Base-by-base conservation (phyloP, 495 filamentous ascomycete genomes). In the Pseudoneurospora amorphoporcata region DNA sequence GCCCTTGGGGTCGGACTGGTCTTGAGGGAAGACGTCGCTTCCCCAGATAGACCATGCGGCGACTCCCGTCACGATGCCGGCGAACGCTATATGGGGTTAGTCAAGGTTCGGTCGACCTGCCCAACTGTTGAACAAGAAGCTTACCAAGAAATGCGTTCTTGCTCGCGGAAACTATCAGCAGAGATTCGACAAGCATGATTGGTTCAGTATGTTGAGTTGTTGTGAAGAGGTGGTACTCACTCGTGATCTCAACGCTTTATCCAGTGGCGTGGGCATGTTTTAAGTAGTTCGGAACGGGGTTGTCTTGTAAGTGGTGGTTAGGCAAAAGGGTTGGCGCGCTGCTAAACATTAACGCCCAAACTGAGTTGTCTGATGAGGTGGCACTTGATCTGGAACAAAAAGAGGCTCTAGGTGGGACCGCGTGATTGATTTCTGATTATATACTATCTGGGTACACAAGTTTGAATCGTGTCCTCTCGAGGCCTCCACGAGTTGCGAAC, bases 31-130 rank as follows among this genome's bases (percentile, higher is more conserved):
- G 74, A 97, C 86, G 72, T 93, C 92, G 37, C 88, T 86, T 69
- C 92, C 91, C 90, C 91, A 93, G 73, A 97, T 96, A 3, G 90
- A 86, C 90, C 90, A 97, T 19, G 78, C 91, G 7, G 94, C 90
- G 8, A 91, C 94, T 3, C 92, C 93, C 3, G 92, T 91, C 53
- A 97, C 90, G 74, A 97, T 88, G 32, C 92, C 93, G 17, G 91
- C 87, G 79, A 97, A 97, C 65, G 87, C 90, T 90, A 69, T 39
- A 5, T 19, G 4, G 43, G 14, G 72, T 78, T 39, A 77, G 73
- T 47, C 42, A 29, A 35, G 7, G 42, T 73, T 45, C 68, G 53
- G 41, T 37, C 39, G 19, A 65, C 53, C 53, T 29, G 35, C 9
- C 35, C 35, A 4, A 39, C 2, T 38, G 17, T 29, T 32, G 9